A percentile compares a stretch with the other conserved stretches of the same genome.
phyloP scores from a whole-genome alignment of 2,329 filamentous ascomycete species.

The Ascochyta rabiei region DNA sequence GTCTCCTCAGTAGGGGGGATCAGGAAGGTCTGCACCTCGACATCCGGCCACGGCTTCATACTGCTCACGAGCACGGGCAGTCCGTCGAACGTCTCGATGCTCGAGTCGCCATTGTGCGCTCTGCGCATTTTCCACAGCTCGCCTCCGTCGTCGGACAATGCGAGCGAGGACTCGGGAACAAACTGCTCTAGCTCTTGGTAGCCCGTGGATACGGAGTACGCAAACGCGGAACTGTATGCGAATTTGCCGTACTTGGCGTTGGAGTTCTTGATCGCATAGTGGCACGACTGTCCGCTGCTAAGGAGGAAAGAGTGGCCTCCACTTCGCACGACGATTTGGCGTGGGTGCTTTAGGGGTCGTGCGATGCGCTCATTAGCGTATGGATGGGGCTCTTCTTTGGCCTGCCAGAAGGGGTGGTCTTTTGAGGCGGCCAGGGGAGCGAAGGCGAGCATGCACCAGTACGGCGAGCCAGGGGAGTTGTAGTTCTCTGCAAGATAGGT shows the following conservation, averaged over 20 bases:
- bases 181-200: conserved; percentile 78
- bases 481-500: conserved; percentile 85
- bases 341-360: conserved; percentile 68
- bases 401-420: conserved; percentile 76
- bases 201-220: conserved; percentile 77
- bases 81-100: conserved; percentile 62
- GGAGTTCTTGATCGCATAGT: conserved; percentile 80
- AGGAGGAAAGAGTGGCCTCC: conserved; percentile 79
- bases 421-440: conserved; percentile 73
- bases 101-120: conserved; percentile 65
- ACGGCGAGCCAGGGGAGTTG: conserved; percentile 74
- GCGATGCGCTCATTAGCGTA: conserved; percentile 62
- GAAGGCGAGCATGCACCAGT: conserved; percentile 82
- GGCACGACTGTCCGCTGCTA: conserved; percentile 75
- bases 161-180: conserved; percentile 75
- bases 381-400: conserved; percentile 67
- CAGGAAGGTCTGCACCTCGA: conserved; percentile 68
- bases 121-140: conserved; percentile 81
- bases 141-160: conserved; percentile 76
- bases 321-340: conserved; percentile 73
- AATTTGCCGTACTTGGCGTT: conserved; percentile 84
- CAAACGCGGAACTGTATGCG: conserved; percentile 77
- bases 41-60: conserved; percentile 75
- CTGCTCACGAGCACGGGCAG: conserved; percentile 68
- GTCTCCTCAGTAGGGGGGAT: conserved; percentile 64